phyloP scores from a whole-genome alignment of 2,329 filamentous ascomycete genomes.

The Epichloe festucae region DNA sequence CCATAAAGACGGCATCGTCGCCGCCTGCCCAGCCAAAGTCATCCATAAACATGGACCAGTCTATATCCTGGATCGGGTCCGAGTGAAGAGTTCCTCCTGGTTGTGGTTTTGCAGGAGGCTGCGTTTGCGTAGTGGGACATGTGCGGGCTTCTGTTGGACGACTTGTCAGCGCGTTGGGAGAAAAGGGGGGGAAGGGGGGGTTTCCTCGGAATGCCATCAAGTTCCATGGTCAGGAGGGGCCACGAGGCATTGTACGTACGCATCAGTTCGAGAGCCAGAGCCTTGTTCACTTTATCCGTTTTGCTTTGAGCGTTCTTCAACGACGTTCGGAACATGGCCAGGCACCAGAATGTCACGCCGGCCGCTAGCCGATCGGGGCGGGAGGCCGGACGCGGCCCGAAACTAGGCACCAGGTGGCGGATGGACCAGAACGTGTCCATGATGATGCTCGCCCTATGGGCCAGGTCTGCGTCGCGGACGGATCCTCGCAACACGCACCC shows the following conservation, averaged over 20 bases:
- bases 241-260: constrained; percentile 12
- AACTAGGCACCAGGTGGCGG: constrained; percentile 23
- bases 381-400: constrained; percentile 28
- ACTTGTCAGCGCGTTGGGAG: too few species aligned
- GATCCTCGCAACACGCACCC: constrained; percentile 28
- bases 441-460: constrained; percentile 30
- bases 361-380: constrained; percentile 34
- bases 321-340: constrained; percentile 31
- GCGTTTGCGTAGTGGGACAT: constrained; percentile 1
- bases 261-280: constrained; percentile 17
- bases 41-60: constrained; percentile 38
- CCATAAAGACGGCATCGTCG: constrained; percentile 18
- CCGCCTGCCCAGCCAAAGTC: constrained; percentile 33
- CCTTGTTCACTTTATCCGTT: constrained; percentile 18
- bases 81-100: constrained; percentile 10
- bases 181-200: too few species aligned
- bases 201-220: too few species aligned
- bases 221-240: too few species aligned
- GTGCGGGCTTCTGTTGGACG: background rate
- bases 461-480: constrained; percentile 35
- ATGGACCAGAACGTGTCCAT: constrained; percentile 37
- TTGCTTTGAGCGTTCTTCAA: constrained; percentile 25
- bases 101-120: constrained; percentile 9
- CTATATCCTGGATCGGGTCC: constrained; percentile 30
- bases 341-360: constrained; percentile 36